Evolutionary conservation across 1,284 basidiomycete species (phyloP).

Genomic region (Mycena citricolor): DNA sequence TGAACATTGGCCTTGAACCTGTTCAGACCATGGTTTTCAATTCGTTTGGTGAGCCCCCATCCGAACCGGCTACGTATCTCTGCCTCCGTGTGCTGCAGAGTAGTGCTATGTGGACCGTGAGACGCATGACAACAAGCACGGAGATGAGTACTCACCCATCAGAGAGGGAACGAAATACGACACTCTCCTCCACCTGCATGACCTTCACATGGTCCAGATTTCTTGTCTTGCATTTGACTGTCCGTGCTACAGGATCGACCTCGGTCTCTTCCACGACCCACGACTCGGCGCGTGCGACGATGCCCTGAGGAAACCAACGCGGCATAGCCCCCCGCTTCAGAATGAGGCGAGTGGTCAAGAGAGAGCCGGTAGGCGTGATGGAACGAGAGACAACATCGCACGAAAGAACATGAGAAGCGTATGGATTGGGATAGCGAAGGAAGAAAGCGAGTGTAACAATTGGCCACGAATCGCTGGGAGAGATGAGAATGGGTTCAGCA

Average conservation of each 20-base stretch:
- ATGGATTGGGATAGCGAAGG: slow-evolving; percentile 95
- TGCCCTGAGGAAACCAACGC: slow-evolving; percentile 85
- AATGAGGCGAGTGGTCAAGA: slow-evolving; percentile 89
- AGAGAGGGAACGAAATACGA: slow-evolving; percentile 57
- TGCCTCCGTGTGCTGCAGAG: slow-evolving; percentile 74
- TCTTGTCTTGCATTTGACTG: slow-evolving; percentile 69
- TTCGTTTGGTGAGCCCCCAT: slow-evolving; percentile 79
- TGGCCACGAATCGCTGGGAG: slow-evolving; percentile 79
- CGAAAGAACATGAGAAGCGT: slow-evolving; percentile 90
- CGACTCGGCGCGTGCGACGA: slow-evolving; percentile 70
- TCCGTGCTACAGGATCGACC: slow-evolving; percentile 75
- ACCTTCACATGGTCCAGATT: slow-evolving; percentile 86
- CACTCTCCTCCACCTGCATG: slow-evolving; percentile 77
- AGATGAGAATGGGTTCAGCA: slow-evolving; percentile 3
- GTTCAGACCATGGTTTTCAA: slow-evolving; percentile 74
- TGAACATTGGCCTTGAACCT: slow-evolving; percentile 80
- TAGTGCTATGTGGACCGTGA: slow-evolving; percentile 51
- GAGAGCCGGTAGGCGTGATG: slow-evolving; percentile 68
- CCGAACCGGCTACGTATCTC: slow-evolving; percentile 76
- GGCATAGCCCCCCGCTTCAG: slow-evolving; percentile 90
- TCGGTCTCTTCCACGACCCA: slow-evolving; percentile 93
- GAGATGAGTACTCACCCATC: slow-evolving; percentile 54
- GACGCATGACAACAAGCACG: slow-evolving; percentile 8
- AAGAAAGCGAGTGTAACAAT: slow-evolving; percentile 93
- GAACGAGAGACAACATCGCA: slow-evolving; percentile 91